Evolutionary conservation across 345 rosid genomes (phyloP), one percentile per base, ranked within the genome.

Genomic region (Cardamine resedifolia): DNA sequence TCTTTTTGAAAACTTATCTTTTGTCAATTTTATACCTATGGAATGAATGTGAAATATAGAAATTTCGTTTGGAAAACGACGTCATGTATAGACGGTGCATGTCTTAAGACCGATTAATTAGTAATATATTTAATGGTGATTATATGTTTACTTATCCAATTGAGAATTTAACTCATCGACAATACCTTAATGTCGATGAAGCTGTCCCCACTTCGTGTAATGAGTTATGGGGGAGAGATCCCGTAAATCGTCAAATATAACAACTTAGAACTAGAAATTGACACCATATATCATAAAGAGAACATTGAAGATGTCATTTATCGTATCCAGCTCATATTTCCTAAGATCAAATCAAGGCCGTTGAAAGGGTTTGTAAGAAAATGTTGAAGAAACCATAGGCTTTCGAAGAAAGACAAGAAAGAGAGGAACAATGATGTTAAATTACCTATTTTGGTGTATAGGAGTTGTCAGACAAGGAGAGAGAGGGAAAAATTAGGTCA

Each of bases 161-260:
- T 38, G 49, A 68, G 51, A 75, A 61, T 31, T 43, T 68, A 23
- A 57, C 34, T 10, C 18, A 61, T 61, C 10, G 79, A 48, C 79
- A 68, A 52, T 75, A 61, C 79, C 79, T 68, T 53, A 68, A 61
- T 75, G 79, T 75, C 74, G 64, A 41, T 12, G 50, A 61, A 68
- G 58, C 19, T 57, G 79, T 61, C 79, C 79, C 74, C 74, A 75
- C 79, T 43, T 34, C 57, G 27, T 68, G 68, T 68, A 68, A 61
- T 75, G 79, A 75, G 74, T 75, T 68, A 75, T 75, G 79, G 79
- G 74, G 74, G 64, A 28, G 59, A 58, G 72, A 66, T 41, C 62
- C 55, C 60, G 51, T 66, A 51, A 67, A 49, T 59, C 55, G 68
- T 74, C 78, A 74, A 67, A 74, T 49, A 58, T 50, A 39, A 38